A percentile compares a stretch with the other conserved stretches of the same genome.
phyloP scores from a whole-genome alignment of 495 filamentous ascomycete species.

The Pyrenula massariospora region DNA sequence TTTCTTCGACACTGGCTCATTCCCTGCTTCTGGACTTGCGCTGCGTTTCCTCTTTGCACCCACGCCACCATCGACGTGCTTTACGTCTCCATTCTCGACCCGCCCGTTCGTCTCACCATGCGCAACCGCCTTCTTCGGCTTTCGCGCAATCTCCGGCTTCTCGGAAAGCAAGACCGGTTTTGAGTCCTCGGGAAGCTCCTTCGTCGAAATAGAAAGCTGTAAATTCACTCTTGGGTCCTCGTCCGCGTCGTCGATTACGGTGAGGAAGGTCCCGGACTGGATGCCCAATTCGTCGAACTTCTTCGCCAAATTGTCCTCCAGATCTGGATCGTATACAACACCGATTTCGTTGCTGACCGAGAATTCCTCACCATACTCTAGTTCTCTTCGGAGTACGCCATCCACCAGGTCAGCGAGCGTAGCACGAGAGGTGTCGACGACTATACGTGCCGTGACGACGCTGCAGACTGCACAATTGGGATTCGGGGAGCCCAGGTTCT shows the following conservation, averaged over 20 bases:
- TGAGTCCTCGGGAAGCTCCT: conserved; percentile 15
- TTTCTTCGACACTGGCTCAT: conserved; percentile 8
- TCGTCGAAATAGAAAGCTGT: conserved; percentile 41
- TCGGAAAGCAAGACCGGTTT: conserved; percentile 17
- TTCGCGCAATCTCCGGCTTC: conserved; percentile 8
- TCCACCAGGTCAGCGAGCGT: conserved; percentile 77
- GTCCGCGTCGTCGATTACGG: conserved; percentile 74
- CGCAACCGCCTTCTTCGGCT: conserved; percentile 3
- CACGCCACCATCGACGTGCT: background rate
- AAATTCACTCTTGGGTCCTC: conserved; percentile 74
- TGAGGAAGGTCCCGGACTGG: conserved; percentile 63
- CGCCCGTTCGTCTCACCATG: background rate
- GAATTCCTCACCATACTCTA: conserved; percentile 80
- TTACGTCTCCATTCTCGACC: background rate
- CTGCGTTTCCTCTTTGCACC: background rate
- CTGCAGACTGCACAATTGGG: conserved; percentile 74
- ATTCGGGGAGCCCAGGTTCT: conserved; percentile 65
- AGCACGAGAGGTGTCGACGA: conserved; percentile 59
- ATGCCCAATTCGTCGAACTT: conserved; percentile 68
- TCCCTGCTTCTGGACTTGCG: background rate
- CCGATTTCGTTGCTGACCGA: conserved; percentile 60
- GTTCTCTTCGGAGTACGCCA: conserved; percentile 48
- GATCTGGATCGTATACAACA: conserved; percentile 75
- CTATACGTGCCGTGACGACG: conserved; percentile 50
- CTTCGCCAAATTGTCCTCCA: conserved; percentile 75